Evolutionary conservation across 495 filamentous ascomycete genomes (phyloP).

Genomic region (Neurospora sp.): DNA sequence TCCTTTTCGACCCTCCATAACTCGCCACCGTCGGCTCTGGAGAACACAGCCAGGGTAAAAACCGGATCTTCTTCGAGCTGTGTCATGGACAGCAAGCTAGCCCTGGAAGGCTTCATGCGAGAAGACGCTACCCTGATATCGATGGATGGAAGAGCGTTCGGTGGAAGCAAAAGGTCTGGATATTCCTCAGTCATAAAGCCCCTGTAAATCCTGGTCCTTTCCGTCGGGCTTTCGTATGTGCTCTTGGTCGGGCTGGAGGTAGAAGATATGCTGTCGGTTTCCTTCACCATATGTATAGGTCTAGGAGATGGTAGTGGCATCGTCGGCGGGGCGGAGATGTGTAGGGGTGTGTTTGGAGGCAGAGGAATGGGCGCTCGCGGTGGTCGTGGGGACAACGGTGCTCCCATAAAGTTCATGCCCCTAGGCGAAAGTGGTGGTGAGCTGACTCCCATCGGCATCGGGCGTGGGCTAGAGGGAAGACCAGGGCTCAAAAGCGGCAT

Average conservation of each 20-base stretch:
- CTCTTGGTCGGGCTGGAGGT: conserved; percentile 23
- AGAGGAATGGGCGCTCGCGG: conserved; percentile 57
- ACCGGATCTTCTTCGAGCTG: conserved; percentile 83
- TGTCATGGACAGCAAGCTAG: conserved; percentile 63
- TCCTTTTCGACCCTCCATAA: conserved; percentile 94
- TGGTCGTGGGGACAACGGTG: conserved; percentile 64
- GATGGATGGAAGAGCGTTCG: conserved; percentile 80
- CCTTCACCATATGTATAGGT: conserved; percentile 29
- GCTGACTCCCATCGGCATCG: conserved; percentile 59
- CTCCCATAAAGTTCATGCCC: conserved; percentile 38
- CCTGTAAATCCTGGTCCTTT: conserved; percentile 35
- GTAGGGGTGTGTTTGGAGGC: conserved; percentile 50
- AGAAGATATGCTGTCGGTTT: conserved; percentile 17
- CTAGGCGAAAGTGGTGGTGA: conserved; percentile 63
- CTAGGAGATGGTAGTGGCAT: conserved; percentile 27
- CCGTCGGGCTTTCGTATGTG: conserved; percentile 20
- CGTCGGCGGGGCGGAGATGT: conserved; percentile 38
- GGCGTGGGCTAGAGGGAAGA: conserved; percentile 79
- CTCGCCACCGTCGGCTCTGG: conserved; percentile 65
- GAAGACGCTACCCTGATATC: conserved; percentile 83
- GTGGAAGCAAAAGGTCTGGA: conserved; percentile 72
- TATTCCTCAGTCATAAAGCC: conserved; percentile 75
- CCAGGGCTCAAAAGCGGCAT: conserved; percentile 72
- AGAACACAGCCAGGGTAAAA: conserved; percentile 79
- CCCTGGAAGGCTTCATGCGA: conserved; percentile 74